Conservation (phyloP, 148 eudicot genomes). For the Rhododendron griersonianum region DNA sequence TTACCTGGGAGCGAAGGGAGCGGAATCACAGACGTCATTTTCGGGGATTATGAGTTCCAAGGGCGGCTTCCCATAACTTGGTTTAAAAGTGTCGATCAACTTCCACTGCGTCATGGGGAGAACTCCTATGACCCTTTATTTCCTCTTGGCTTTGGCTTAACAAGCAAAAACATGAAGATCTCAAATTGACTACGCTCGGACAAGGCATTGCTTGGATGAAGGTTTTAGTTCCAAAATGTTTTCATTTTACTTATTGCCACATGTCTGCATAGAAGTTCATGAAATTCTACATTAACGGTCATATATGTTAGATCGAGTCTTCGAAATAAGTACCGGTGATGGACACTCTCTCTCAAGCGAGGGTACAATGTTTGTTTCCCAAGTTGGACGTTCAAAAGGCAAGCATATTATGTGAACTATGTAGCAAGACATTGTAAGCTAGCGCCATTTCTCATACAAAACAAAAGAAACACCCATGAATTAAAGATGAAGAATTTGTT, state of each 20-base stretch:
- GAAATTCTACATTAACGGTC: no score
- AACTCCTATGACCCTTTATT: slow-evolving; percentile 66
- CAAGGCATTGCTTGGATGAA: neutral
- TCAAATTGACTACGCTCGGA: slow-evolving; percentile 8
- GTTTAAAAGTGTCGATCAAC: slow-evolving; percentile 75
- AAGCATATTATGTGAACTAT: no score
- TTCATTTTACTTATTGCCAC: neutral
- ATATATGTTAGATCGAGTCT: no score
- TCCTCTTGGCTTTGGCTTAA: slow-evolving; percentile 80
- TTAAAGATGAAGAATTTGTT: no score
- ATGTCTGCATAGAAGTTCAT: neutral
- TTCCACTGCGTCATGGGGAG: slow-evolving; percentile 44
- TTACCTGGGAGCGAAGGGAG: slow-evolving; percentile 88
- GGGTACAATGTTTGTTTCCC: no score
- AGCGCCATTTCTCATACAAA: no score
- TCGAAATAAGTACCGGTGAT: no score
- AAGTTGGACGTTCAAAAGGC: no score
- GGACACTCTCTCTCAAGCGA: no score
- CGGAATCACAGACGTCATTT: slow-evolving; percentile 77
- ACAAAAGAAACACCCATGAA: no score
- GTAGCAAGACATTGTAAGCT: no score
- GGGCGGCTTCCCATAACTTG: slow-evolving; percentile 78
- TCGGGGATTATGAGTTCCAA: slow-evolving; percentile 75
- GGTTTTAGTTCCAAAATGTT: neutral
- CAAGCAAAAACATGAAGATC: slow-evolving; percentile 26